Conservation (phyloP, 768 basidiomycete genomes). For the Leccinum sublutescens region DNA sequence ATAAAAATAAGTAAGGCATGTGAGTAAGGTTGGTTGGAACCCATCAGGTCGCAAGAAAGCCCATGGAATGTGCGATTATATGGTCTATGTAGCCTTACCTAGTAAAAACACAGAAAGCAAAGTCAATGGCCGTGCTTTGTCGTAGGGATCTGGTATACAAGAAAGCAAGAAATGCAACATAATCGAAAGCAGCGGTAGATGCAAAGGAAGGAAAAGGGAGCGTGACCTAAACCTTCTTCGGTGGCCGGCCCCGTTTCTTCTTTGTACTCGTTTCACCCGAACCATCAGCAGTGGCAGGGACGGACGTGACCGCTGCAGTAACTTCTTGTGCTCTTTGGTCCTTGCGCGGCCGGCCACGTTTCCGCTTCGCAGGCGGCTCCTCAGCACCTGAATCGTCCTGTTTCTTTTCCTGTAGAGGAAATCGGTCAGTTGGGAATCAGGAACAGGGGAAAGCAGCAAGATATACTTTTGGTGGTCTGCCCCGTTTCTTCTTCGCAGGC, state of each 20-base stretch:
- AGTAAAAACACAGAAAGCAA: conserved; percentile 34
- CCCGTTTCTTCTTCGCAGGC: conserved; percentile 44
- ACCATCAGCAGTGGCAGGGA: conserved; percentile 34
- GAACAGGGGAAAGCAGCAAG: conserved; percentile 5
- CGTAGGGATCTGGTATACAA: conserved; percentile 35
- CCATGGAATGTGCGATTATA: conserved; percentile 30
- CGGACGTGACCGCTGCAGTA: conserved; percentile 35
- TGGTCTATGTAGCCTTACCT: conserved; percentile 37
- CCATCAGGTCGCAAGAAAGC: conserved; percentile 21
- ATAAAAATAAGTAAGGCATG: conserved; percentile 33
- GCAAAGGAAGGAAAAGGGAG: conserved; percentile 5
- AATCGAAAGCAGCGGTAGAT: conserved; percentile 24
- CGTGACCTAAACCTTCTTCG: conserved; percentile 38
- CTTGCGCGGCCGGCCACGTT: conserved; percentile 75
- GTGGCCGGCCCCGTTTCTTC: conserved; percentile 75
- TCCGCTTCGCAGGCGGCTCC: conserved; percentile 58
- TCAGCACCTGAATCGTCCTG: conserved; percentile 48
- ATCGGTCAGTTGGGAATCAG: conserved; percentile 24
- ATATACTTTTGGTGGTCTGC: conserved; percentile 51
- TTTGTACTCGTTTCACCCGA: conserved; percentile 50
- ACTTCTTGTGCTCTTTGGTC: conserved; percentile 46
- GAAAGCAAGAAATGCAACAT: conserved; percentile 34
- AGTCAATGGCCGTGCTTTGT: conserved; percentile 35
- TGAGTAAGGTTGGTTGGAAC: conserved; percentile 16
- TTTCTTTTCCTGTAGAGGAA: conserved; percentile 33